phyloP scores from a whole-genome alignment of 2,329 filamentous ascomycete species.

The Fusarium nanum region DNA sequence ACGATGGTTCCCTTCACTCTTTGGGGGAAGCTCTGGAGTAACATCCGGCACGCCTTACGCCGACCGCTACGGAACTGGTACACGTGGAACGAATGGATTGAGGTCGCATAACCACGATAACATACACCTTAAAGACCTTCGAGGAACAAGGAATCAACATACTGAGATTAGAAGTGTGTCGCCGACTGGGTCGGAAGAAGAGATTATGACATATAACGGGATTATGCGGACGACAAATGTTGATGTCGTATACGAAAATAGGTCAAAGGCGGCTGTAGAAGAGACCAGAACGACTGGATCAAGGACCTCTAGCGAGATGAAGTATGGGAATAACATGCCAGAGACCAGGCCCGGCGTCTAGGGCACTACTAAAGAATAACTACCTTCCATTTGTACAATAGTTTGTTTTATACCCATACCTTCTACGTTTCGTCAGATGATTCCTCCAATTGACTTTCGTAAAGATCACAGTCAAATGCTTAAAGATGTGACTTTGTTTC shows the following conservation, averaged over 20 bases:
- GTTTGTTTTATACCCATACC: neutral
- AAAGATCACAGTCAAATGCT: too few species aligned
- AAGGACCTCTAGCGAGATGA: conserved; percentile 28
- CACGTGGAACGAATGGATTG: conserved; percentile 40
- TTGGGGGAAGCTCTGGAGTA: conserved; percentile 36
- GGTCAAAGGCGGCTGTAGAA: conserved; percentile 11
- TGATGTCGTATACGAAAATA: conserved; percentile 40
- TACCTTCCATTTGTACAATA: neutral
- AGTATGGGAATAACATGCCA: conserved; percentile 18
- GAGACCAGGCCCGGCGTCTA: conserved; percentile 17
- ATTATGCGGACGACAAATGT: conserved; percentile 53
- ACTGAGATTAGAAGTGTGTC: conserved; percentile 53
- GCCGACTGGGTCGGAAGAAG: conserved; percentile 52
- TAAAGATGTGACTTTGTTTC: too few species aligned
- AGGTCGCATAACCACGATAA: conserved; percentile 29
- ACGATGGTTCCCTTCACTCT: conserved; percentile 49
- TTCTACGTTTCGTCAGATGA: accelerated
- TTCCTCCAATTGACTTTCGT: neutral
- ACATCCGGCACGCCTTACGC: conserved; percentile 21
- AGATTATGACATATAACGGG: conserved; percentile 56
- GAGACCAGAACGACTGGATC: conserved; percentile 8
- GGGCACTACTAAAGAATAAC: neutral
- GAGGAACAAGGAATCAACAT: conserved; percentile 36
- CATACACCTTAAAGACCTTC: conserved; percentile 38
- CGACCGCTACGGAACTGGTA: conserved; percentile 19